phyloP scores from a whole-genome alignment of 805 yeast species.

The Candida corydali region DNA sequence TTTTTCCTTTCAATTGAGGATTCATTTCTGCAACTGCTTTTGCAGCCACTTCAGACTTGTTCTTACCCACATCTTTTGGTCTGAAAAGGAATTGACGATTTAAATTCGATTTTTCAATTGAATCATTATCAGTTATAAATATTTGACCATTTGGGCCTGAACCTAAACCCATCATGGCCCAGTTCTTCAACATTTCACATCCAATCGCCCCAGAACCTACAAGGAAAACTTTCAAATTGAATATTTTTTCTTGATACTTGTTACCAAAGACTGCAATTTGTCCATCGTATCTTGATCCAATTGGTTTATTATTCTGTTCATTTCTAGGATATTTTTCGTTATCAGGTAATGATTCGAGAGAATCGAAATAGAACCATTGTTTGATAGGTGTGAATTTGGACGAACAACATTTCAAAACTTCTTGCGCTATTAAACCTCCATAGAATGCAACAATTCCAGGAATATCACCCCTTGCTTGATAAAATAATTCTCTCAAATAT shows the following conservation, averaged over 20 bases:
- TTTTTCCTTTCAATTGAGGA: slow-evolving; percentile 74
- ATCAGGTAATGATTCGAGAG: slow-evolving; percentile 84
- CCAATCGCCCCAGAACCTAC: slow-evolving; percentile 99
- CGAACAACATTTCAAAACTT: slow-evolving; percentile 89
- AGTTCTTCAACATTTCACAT: slow-evolving; percentile 95
- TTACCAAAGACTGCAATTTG: slow-evolving; percentile 93
- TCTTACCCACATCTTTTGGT: slow-evolving; percentile 88
- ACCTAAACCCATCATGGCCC: slow-evolving; percentile 97
- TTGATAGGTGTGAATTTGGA: slow-evolving; percentile 93
- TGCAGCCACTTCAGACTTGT: slow-evolving; percentile 89
- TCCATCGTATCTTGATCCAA: slow-evolving; percentile 83
- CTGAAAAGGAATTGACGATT: slow-evolving; percentile 96
- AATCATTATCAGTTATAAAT: slow-evolving; percentile 85
- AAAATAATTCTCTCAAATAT: slow-evolving; percentile 67
- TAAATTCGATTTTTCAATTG: slow-evolving; percentile 92
- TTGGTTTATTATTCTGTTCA: slow-evolving; percentile 69
- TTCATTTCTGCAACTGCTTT: slow-evolving; percentile 81
- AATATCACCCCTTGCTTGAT: slow-evolving; percentile 86
- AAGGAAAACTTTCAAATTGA: slow-evolving; percentile 77
- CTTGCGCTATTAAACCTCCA: slow-evolving; percentile 96
- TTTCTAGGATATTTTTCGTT: slow-evolving; percentile 53
- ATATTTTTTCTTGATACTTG: slow-evolving; percentile 65
- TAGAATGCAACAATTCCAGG: slow-evolving; percentile 86
- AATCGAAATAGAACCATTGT: slow-evolving; percentile 91
- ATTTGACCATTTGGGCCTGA: slow-evolving; percentile 87